Conservation (phyloP, 257 asterid genomes). For the Solanum boliviense region DNA sequence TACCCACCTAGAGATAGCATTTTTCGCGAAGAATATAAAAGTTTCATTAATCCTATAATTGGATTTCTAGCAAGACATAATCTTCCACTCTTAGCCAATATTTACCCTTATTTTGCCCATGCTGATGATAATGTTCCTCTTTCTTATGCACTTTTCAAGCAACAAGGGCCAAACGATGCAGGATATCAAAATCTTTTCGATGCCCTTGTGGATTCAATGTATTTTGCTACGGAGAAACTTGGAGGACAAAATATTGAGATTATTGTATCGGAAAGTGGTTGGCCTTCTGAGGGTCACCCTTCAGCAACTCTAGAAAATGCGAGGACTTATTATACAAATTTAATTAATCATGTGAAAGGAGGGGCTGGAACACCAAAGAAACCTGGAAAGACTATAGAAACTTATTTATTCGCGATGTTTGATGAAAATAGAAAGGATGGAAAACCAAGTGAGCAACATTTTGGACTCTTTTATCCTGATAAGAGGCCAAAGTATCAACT, state of each 20-base stretch:
- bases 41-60: too few species aligned
- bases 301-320: constrained; percentile 4
- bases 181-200: constrained; percentile 26
- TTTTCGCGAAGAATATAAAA: too few species aligned
- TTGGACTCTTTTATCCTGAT: constrained; percentile 29
- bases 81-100: too few species aligned
- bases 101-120: too few species aligned
- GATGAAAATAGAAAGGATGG: constrained; percentile 37
- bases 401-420: constrained; percentile 48
- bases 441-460: constrained; percentile 20
- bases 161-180: not conserved
- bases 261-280: constrained; percentile 29
- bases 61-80: too few species aligned
- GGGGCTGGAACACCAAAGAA: constrained; percentile 26
- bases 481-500: constrained; percentile 19
- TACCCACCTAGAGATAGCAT: too few species aligned
- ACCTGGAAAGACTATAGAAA: constrained; percentile 20
- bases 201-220: constrained; percentile 20
- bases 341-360: constrained; percentile 8
- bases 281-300: constrained; percentile 26
- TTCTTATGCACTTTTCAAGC: too few species aligned
- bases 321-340: not conserved
- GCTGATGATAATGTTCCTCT: too few species aligned
- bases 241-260: constrained; percentile 14
- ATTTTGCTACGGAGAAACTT: constrained; percentile 17